These are phyloP conservation scores for Pestalotiopsis sp. DNA, from an alignment of 2,329 filamentous ascomycete species.

Conservation along the genomic window DNA sequence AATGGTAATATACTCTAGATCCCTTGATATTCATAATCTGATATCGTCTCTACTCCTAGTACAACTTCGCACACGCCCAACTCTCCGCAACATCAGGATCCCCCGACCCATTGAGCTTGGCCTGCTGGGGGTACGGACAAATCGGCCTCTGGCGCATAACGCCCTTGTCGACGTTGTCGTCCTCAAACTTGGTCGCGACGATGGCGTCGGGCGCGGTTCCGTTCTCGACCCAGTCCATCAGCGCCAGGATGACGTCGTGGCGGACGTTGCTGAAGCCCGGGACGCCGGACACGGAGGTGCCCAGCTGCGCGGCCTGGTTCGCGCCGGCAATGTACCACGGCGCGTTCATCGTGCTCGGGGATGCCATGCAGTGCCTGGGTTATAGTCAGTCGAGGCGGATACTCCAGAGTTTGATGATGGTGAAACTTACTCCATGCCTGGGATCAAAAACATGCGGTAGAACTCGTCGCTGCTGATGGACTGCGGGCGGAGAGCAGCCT, in stretches of 20 bases:
- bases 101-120: constrained; percentile 36
- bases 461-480: constrained; percentile 42
- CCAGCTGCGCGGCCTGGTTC: constrained; percentile 28
- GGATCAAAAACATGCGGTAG: constrained; percentile 54
- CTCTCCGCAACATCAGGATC: constrained; percentile 33
- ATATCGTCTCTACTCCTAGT: constrained; percentile 17
- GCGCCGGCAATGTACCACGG: constrained; percentile 29
- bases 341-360: neutral
- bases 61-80: constrained; percentile 32
- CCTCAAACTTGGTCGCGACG: constrained; percentile 36
- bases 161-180: constrained; percentile 29
- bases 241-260: constrained; percentile 40
- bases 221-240: constrained; percentile 40
- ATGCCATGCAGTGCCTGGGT: constrained; percentile 37
- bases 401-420: too few relatives aligned
- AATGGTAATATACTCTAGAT: too few relatives aligned
- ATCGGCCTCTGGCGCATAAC: constrained; percentile 47
- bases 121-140: constrained; percentile 42
- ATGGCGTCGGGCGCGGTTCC: constrained; percentile 32
- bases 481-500: constrained; percentile 37
- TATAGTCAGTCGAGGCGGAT: constrained; percentile 16
- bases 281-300: constrained; percentile 33
- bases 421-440: constrained; percentile 46
- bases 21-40: too few relatives aligned
- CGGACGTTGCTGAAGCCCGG: constrained; percentile 36